Evolutionary conservation across 2,329 filamentous ascomycete genomes (phyloP).

Genomic region (Aspergillus fumigatiaffinis): DNA sequence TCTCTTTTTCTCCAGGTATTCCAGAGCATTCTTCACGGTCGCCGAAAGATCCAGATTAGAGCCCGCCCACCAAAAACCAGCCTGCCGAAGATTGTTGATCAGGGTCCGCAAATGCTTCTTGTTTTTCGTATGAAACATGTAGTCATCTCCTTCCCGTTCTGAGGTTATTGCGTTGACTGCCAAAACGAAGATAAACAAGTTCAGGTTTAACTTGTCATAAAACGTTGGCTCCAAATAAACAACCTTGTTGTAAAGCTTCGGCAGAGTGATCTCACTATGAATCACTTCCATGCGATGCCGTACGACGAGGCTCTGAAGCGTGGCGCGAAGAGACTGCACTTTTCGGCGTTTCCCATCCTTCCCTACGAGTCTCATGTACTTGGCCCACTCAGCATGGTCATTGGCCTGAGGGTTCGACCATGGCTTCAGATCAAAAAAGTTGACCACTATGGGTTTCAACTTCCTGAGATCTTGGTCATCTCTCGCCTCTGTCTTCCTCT

Average conservation of each 20-base stretch:
- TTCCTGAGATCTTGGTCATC: conserved; percentile 56
- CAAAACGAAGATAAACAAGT: conserved; percentile 79
- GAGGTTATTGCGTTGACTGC: conserved; percentile 85
- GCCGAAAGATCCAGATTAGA: conserved; percentile 63
- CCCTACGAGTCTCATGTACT: conserved; percentile 63
- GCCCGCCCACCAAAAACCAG: conserved; percentile 82
- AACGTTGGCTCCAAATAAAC: conserved; percentile 75
- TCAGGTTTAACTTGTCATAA: conserved; percentile 78
- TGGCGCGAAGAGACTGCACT: conserved; percentile 54
- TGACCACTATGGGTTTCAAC: conserved; percentile 60
- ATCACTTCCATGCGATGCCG: conserved; percentile 74
- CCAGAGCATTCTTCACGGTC: conserved; percentile 62
- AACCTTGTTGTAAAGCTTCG: conserved; percentile 66
- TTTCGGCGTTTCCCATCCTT: conserved; percentile 50
- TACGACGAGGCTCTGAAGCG: conserved; percentile 75
- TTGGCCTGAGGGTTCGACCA: conserved; percentile 65
- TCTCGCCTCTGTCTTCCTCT: conserved; percentile 39
- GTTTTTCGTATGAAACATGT: conserved; percentile 80
- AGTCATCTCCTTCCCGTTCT: conserved; percentile 76
- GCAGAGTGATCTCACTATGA: conserved; percentile 59
- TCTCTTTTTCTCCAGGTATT: conserved; percentile 62
- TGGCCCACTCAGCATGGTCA: conserved; percentile 66
- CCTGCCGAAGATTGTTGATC: conserved; percentile 74
- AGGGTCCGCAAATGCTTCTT: conserved; percentile 62
- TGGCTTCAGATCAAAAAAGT: conserved; percentile 72